Percentiles rank a stretch among this genome's conserved stretches.
These are phyloP conservation scores for Backusella tuberculispora DNA, from an alignment of 192 early-diverging fungal species.

Conservation along the genomic window DNA sequence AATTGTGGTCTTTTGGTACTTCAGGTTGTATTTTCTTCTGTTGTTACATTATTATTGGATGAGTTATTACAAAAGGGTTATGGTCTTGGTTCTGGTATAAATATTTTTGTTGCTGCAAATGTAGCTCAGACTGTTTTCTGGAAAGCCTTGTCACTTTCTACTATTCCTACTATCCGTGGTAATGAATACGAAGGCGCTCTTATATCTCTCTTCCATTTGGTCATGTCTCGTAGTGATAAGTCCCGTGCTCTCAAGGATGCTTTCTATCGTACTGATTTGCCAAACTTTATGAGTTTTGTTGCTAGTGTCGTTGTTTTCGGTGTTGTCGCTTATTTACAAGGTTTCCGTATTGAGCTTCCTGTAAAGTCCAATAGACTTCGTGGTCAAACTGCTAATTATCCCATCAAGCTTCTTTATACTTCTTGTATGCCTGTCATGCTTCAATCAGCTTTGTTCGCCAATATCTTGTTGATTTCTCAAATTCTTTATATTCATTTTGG, in stretches of 20 bases:
- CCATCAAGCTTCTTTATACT: conserved; percentile 99
- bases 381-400: conserved; percentile 96
- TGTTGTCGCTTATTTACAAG: conserved; percentile 93
- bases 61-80: conserved; percentile 99
- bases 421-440: conserved; percentile 99
- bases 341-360: conserved; percentile 99
- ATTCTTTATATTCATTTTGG: conserved; percentile 96
- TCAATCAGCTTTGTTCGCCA: conserved; percentile 94
- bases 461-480: conserved; percentile 98
- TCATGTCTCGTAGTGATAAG: conserved; percentile 95
- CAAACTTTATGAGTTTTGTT: conserved; percentile 89
- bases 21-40: conserved; percentile 94
- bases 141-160: conserved; percentile 96
- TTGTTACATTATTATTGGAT: conserved; percentile 97
- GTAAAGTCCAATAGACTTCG: conserved; percentile 94
- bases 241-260: conserved; percentile 96
- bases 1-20: conserved; percentile 94
- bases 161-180: conserved; percentile 94
- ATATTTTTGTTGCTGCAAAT: conserved; percentile 98
- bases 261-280: conserved; percentile 86
- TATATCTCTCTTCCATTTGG: conserved; percentile 91
- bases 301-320: conserved; percentile 86
- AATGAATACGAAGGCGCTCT: conserved; percentile 99
- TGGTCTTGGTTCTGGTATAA: conserved; percentile 98
- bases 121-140: conserved; percentile 99